Evolutionary conservation across 2,329 filamentous ascomycete species (phyloP).

Genomic region (Neofusicoccum ribis): DNA sequence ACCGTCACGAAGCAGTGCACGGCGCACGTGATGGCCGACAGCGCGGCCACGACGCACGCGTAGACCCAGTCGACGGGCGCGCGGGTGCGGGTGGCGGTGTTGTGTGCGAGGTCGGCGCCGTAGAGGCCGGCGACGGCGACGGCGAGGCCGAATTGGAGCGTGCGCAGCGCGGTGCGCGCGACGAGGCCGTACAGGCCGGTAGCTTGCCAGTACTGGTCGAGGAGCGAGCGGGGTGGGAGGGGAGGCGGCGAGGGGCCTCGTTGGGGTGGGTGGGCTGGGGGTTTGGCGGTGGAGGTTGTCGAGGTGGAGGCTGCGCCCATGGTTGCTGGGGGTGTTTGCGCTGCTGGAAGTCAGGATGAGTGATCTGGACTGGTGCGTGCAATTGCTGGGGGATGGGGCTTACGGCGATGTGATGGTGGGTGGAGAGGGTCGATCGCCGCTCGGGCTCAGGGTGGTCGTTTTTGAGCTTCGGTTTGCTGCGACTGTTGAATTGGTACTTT

Average conservation of each 20-base stretch:
- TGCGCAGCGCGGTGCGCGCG: not conserved
- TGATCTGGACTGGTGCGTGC: too few relatives aligned
- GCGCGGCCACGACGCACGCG: not conserved
- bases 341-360: too few relatives aligned
- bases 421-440: too few relatives aligned
- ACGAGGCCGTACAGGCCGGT: not conserved
- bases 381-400: too few relatives aligned
- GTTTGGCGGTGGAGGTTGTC: too few relatives aligned
- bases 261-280: not conserved
- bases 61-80: not conserved
- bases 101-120: not conserved
- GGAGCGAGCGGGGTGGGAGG: not conserved
- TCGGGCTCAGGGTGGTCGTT: too few relatives aligned
- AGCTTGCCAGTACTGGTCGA: not conserved
- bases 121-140: not conserved
- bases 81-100: not conserved
- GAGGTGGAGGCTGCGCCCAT: too few relatives aligned
- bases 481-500: too few relatives aligned
- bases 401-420: not conserved
- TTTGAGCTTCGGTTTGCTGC: too few relatives aligned
- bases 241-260: too few relatives aligned
- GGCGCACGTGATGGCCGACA: not conserved
- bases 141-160: not conserved
- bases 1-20: constrained; percentile 10
- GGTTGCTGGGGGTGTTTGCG: too few relatives aligned